Base-by-base conservation (phyloP, 2,329 filamentous ascomycete species). In the Fusarium globosum region DNA sequence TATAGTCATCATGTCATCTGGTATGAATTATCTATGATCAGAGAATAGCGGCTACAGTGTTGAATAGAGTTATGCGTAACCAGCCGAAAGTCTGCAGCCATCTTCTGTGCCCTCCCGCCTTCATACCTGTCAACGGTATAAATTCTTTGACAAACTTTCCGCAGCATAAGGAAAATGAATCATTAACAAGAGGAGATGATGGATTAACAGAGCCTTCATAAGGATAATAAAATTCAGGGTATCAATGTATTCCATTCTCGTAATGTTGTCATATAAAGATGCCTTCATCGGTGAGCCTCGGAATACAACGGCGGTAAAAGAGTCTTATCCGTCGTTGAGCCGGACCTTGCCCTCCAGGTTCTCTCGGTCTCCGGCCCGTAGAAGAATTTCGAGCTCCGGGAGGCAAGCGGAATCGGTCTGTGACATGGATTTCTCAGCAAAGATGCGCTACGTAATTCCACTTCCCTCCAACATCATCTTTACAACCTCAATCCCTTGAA, bases 401-500 rank as follows among this genome's bases (percentile, higher is more conserved):
- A 70, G 69, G 61, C 56, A 68, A 71, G 68, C 68, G 68, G 65
- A 61, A 63, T 71, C 64, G 69, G 72, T 51, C 63, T 78, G 67
- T 67, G 42, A 58, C 64, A 79, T 69, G 57, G 65, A 69, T 79
- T 79, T 79, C 78, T 79, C 75, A 78, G 74, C 76, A 78, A 62
- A 49, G 51, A n/a, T 38, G 26, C 74, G 61, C 69, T 70, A 70
- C 63, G 69, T 65, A 65, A 65, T 61, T 71, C 59, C 53, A 69
- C 51, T 57, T 49, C 63, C 43, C 53, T 49, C 67, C 61, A 56
- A 56, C 72, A 60, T 59, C 60, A 52, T 61, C 39, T 26, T 63
- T 56, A 52, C 61, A 48, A 67, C 52, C 46, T 45, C 52, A 51
- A 62, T 52, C 65, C 52, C 45, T 43, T 56, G 45, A 39, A 53